Evolutionary conservation across 2,329 filamentous ascomycete species (phyloP).

Genomic region (Fusarium begoniae): DNA sequence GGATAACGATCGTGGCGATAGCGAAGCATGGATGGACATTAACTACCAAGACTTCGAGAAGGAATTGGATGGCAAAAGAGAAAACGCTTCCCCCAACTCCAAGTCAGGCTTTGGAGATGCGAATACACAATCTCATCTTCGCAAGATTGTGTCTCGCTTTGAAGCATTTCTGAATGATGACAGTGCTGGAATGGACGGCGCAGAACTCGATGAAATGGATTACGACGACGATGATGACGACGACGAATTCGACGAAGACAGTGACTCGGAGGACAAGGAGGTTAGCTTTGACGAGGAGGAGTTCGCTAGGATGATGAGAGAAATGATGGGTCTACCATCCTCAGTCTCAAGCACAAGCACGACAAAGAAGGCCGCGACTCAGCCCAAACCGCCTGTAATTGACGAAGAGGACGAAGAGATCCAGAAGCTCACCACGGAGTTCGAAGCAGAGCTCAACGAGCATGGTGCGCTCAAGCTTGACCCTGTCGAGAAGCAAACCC

Average conservation of each 20-base stretch:
- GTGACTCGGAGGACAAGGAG: conserved; percentile 76
- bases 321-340: conserved; percentile 80
- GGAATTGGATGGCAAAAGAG: conserved; percentile 69
- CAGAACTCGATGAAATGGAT: conserved; percentile 77
- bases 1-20: conserved; percentile 70
- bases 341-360: neutral
- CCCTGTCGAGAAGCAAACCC: conserved; percentile 45
- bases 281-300: conserved; percentile 85
- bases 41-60: conserved; percentile 88
- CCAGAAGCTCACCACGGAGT: conserved; percentile 69
- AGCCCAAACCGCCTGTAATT: conserved; percentile 31
- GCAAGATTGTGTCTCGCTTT: conserved; percentile 93
- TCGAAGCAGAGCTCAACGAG: conserved; percentile 77
- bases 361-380: neutral
- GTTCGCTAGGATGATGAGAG: conserved; percentile 87
- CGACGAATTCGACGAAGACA: conserved; percentile 62
- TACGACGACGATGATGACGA: conserved; percentile 62
- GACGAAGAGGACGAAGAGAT: conserved; percentile 70
- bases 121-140: conserved; percentile 76
- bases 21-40: conserved; percentile 92
- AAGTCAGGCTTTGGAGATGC: conserved; percentile 69
- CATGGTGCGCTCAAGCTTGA: conserved; percentile 72
- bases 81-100: conserved; percentile 50
- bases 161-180: conserved; percentile 92
- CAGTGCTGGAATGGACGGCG: conserved; percentile 80